Base-by-base conservation (phyloP, 1,284 basidiomycete genomes). In the Cronartium quercuum region DNA sequence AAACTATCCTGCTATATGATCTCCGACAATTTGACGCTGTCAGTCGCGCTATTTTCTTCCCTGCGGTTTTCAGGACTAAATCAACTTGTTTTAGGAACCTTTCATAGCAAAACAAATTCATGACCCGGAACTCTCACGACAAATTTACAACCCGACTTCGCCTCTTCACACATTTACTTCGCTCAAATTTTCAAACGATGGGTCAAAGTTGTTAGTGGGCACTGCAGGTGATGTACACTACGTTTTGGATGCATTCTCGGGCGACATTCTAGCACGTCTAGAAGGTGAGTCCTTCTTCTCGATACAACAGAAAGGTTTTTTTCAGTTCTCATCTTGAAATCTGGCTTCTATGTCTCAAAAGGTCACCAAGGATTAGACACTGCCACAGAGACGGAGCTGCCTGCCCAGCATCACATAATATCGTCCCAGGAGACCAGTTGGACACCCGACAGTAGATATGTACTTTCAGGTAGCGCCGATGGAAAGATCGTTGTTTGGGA, bases 181-280 rank as follows among this genome's bases (percentile, higher is more conserved):
- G 3, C 84, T 97, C 77, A 84, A 88, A 1, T 98, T 98, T 83
- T 94, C 91, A 3, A 88, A 90, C 38, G 91, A 92, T 80, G 94
- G 93, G 63, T 90, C 91, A 79, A 91, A 90, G 79, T 84, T 99
- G 29, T 86, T 99, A 29, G 88, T 96, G 18, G 95, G 95, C 51
- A 98, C 96, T 74, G 91, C 92, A 0, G 90, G 91, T 2, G 88
- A 91, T 79, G 90, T 90, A 2, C 96, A 98, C 82, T 98, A 98
- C 80, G 85, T 99, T 67, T 79, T 96, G 76, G 92, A 97, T 80
- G 89, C 92, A 0, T 96, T 90, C 81, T 89, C 91, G 75, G 91
- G 94, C 0, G 85, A 87, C 77, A 83, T 94, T 4, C 83, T 95
- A 6, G 90, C 89, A 4, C 90, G 93, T 79, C 84, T 97, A 15